Evolutionary conservation across 2,329 filamentous ascomycete species (phyloP), one percentile per base, ranked within the genome.

Genomic region (Epichloe gansuensis): DNA sequence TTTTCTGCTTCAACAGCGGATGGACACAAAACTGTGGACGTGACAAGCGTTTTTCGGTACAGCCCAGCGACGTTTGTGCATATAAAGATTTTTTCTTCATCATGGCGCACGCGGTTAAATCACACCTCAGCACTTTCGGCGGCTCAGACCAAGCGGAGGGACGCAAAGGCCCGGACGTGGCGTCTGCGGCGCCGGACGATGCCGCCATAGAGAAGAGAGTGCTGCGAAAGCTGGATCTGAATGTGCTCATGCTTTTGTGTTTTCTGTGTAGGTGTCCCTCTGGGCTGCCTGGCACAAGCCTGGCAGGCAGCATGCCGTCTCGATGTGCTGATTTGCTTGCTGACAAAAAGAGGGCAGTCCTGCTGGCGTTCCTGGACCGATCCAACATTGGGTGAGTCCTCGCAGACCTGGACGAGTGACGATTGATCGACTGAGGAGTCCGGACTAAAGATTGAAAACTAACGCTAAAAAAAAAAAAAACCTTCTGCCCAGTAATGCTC

Each of bases 341-440:
- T 48, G 21, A 48, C 21, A 35, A 11, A 17, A 28, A 8, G 5
- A 41, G 3, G 21, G 23, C 51, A 59, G 57, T 55, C 23, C 42
- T 59, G 12, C 51, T 59, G 8, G 56, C 57, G 12, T 59, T 59
- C 39, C 48, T 59, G 44, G 57, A 59, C 48, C 54, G 57, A 31
- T 59, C 57, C 4, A 59, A 59, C 31, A 48, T 59, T 39, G 57
- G 57, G 57, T 58, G 53, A 38, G 56, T 41, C 6, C 15, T 11
- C 42, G 6, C 28, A 31, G 28, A 31, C 28, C 8, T 31, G 28
- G 28, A 31, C 8, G 28, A 8, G 28, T 31, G 8, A 31, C 28
- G 28, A 4, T 9, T 1, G 17, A 7, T 23, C 12, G 34, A 39
- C 6, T 38, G 11, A 8, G 34, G 11, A 25, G 8, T 37, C 5